Evolutionary conservation across 768 basidiomycete species (phyloP).

Genomic region (Collybiopsis luxurians): DNA sequence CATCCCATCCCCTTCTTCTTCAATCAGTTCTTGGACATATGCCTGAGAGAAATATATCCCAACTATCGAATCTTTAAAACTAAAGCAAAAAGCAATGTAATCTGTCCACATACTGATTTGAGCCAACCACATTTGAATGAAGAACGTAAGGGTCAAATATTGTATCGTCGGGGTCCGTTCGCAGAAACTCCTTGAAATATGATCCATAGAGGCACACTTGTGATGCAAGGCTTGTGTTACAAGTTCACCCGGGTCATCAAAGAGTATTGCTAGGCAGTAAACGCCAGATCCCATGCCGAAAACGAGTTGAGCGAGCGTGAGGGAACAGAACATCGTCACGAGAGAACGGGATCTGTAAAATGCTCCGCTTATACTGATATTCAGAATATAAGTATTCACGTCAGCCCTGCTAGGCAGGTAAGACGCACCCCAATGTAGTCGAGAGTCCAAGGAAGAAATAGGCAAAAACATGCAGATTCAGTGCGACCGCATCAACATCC

Average conservation of each 20-base stretch:
- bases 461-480: background rate
- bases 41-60: background rate
- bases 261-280: background rate
- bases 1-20: background rate
- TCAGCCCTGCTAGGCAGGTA: no score
- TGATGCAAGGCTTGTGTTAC: background rate
- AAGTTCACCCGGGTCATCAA: background rate
- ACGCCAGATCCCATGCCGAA: constrained; percentile 2
- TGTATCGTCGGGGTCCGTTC: background rate
- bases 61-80: background rate
- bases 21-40: constrained; percentile 1
- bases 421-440: constrained; percentile 2
- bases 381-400: background rate
- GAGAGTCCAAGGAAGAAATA: constrained; percentile 3
- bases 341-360: background rate
- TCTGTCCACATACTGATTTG: background rate
- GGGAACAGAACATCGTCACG: constrained; percentile 5
- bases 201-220: background rate
- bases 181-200: background rate
- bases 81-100: background rate
- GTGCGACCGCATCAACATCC: constrained; percentile 1
- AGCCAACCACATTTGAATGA: background rate
- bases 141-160: background rate
- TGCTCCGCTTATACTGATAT: background rate
- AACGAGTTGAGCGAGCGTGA: constrained; percentile 1